phyloP scores from a whole-genome alignment of 1,284 basidiomycete species.

The Earliella scabrosa region DNA sequence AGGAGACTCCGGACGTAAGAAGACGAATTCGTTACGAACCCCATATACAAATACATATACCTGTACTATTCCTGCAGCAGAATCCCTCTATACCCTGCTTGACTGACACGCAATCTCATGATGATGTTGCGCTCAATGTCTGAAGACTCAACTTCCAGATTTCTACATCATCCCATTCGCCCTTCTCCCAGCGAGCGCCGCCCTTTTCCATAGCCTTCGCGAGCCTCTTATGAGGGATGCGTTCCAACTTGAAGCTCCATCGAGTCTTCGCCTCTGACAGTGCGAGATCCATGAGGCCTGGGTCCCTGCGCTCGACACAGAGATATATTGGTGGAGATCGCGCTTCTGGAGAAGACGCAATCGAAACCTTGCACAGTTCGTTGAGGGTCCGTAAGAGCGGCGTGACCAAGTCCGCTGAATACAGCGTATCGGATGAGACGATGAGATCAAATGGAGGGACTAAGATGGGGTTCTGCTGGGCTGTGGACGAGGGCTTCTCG shows the following conservation, averaged over 20 bases:
- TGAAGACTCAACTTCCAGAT: constrained; percentile 61
- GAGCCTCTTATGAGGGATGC: constrained; percentile 64
- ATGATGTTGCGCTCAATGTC: neutral
- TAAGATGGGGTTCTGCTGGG: constrained; percentile 31
- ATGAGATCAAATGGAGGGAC: constrained; percentile 77
- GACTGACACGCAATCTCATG: neutral
- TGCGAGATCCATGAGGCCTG: constrained; percentile 61
- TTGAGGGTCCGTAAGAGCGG: constrained; percentile 77
- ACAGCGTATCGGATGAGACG: constrained; percentile 86
- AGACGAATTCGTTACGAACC: neutral
- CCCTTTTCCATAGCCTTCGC: constrained; percentile 63
- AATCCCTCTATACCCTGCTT: neutral
- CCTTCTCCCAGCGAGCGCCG: constrained; percentile 60
- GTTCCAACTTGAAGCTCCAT: constrained; percentile 63
- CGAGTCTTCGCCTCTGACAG: constrained; percentile 51
- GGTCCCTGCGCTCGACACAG: constrained; percentile 81
- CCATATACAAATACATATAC: too few relatives aligned
- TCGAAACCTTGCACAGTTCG: constrained; percentile 45
- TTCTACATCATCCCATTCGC: constrained; percentile 79
- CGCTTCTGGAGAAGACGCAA: constrained; percentile 11
- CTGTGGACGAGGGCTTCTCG: constrained; percentile 22
- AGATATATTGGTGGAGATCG: constrained; percentile 61
- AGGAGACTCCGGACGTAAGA: neutral
- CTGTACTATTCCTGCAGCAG: neutral
- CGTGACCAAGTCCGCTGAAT: constrained; percentile 62